A percentile compares a stretch with the other conserved stretches of the same genome.
Evolutionary conservation across 2,329 filamentous ascomycete genomes (phyloP).

Genomic region (Colletotrichum sp.): DNA sequence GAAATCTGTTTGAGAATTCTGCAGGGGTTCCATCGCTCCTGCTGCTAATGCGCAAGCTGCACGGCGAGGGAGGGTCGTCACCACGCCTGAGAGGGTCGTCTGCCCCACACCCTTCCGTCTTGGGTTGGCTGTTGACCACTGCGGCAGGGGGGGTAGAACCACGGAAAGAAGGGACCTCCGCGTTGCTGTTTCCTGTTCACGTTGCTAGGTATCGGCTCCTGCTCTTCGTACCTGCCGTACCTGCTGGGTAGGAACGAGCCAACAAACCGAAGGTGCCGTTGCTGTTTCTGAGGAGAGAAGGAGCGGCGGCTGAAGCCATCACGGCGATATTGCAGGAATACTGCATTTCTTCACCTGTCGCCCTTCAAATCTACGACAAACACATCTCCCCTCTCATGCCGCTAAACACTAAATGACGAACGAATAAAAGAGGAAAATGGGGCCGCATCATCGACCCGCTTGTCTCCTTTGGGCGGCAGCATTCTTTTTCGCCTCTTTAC

Average conservation of each 20-base stretch:
- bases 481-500: neutral
- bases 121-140: neutral
- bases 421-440: neutral
- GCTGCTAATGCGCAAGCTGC: neutral
- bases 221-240: neutral
- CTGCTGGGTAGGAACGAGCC: neutral
- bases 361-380: neutral
- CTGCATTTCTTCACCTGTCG: neutral
- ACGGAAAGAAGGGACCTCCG: neutral
- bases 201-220: neutral
- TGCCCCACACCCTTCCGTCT: neutral
- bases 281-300: neutral
- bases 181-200: neutral
- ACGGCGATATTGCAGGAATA: neutral
- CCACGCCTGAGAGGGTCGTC: conserved; percentile 2
- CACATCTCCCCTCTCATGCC: neutral
- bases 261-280: neutral
- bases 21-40: conserved; percentile 24
- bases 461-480: neutral
- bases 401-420: conserved; percentile 5
- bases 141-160: neutral
- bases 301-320: neutral
- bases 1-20: conserved; percentile 27
- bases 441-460: neutral
- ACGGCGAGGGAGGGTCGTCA: conserved; percentile 15